Conservation (phyloP, 345 rosid species). For the Eucalyptus pauciflora region DNA sequence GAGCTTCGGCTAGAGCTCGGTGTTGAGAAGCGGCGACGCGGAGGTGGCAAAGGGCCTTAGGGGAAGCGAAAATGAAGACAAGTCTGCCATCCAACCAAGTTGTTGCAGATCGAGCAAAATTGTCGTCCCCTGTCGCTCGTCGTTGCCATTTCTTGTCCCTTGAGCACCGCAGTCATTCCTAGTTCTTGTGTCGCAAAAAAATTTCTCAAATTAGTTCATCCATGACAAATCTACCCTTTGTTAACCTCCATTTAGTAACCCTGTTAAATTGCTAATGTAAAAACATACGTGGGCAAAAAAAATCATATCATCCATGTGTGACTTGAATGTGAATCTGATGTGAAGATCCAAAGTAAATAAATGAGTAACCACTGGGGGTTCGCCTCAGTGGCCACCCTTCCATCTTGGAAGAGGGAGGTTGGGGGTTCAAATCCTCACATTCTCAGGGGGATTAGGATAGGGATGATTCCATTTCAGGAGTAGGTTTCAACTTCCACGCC, state of each 20-base stretch:
- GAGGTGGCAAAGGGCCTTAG: not conserved
- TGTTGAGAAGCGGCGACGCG: not conserved
- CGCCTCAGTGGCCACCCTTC: no score
- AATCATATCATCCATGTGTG: fast-evolving
- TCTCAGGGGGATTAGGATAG: no score
- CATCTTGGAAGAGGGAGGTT: no score
- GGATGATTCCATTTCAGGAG: no score
- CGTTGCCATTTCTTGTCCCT: not conserved
- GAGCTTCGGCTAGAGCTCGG: not conserved
- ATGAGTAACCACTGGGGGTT: not conserved
- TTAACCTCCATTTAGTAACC: not conserved
- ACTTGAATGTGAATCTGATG: not conserved
- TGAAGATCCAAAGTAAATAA: not conserved
- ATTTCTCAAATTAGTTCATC: no score
- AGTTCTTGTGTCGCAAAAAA: fast-evolving
- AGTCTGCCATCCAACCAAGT: not conserved
- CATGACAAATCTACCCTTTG: no score
- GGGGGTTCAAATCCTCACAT: no score
- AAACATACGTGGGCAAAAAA: not conserved
- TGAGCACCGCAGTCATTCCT: not conserved
- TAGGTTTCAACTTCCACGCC: no score
- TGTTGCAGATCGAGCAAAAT: not conserved
- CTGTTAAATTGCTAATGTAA: not conserved
- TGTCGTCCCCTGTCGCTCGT: not conserved
- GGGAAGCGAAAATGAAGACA: not conserved